Percentiles rank a stretch among this genome's conserved stretches.
phyloP scores from a whole-genome alignment of 768 basidiomycete genomes.

The Psilocybe subaeruginosa region DNA sequence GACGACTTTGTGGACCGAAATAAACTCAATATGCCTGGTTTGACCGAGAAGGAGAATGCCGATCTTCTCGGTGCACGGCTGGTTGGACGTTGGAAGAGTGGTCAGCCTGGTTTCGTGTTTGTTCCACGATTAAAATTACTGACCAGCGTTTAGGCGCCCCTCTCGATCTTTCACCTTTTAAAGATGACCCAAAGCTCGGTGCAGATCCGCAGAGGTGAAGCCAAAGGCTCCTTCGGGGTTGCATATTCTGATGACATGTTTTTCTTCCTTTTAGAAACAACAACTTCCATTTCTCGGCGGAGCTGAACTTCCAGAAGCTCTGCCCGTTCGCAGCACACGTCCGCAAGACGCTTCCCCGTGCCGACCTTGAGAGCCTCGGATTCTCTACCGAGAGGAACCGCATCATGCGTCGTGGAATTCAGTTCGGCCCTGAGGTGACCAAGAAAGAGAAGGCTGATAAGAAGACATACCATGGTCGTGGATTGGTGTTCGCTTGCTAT shows the following conservation, averaged over 20 bases:
- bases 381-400: constrained; percentile 32
- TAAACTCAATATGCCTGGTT: constrained; percentile 31
- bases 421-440: constrained; percentile 54
- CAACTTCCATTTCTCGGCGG: constrained; percentile 42
- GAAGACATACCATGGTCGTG: constrained; percentile 48
- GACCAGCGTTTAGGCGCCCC: constrained; percentile 33
- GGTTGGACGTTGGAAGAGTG: constrained; percentile 57
- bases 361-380: constrained; percentile 34
- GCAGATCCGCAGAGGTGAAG: constrained; percentile 34
- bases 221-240: too few species aligned
- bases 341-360: constrained; percentile 49
- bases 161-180: constrained; percentile 42
- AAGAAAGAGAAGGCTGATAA: constrained; percentile 31
- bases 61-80: constrained; percentile 37
- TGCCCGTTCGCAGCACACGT: constrained; percentile 52
- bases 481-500: constrained; percentile 47
- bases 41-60: constrained; percentile 40
- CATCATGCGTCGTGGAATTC: constrained; percentile 50
- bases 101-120: constrained; percentile 15
- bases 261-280: constrained; percentile 32
- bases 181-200: constrained; percentile 40
- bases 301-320: constrained; percentile 32
- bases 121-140: not conserved
- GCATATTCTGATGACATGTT: not conserved
- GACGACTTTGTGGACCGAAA: constrained; percentile 44